phyloP scores from a whole-genome alignment of 768 basidiomycete species.

The Boletus speciosus region DNA sequence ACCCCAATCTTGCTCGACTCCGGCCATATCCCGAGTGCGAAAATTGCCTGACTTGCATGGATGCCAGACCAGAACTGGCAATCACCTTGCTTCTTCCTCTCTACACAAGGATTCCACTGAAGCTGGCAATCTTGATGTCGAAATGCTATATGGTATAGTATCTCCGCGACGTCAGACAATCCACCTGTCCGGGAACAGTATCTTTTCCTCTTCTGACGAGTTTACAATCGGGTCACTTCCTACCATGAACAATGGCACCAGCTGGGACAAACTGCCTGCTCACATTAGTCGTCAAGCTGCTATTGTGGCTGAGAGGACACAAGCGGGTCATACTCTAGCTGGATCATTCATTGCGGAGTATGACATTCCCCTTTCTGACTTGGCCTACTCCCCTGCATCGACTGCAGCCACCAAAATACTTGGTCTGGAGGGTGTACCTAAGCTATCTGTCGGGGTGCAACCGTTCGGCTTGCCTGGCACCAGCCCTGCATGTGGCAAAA shows the following conservation, averaged over 20 bases:
- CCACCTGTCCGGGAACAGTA: constrained; percentile 26
- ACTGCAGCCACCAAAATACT: not conserved
- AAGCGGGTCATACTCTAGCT: not conserved
- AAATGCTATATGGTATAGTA: constrained; percentile 19
- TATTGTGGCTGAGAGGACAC: not conserved
- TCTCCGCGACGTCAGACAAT: constrained; percentile 8
- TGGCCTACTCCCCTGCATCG: constrained; percentile 1
- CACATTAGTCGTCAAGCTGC: not conserved
- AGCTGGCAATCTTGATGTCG: constrained; percentile 5
- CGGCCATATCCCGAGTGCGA: constrained; percentile 7
- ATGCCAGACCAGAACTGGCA: not conserved
- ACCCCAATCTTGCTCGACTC: constrained; percentile 29
- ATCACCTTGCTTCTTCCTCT: not conserved
- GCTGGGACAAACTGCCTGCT: not conserved
- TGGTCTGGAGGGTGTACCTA: not conserved
- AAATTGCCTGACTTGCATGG: not conserved
- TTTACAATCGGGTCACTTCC: constrained; percentile 19
- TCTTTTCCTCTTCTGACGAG: constrained; percentile 30
- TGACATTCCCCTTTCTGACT: constrained; percentile 7
- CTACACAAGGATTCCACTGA: not conserved
- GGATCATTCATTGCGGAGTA: constrained; percentile 20
- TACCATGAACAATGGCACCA: not conserved
- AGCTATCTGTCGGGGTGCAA: constrained; percentile 1
- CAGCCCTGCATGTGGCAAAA: constrained; percentile 7
- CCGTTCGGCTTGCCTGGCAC: constrained; percentile 11